phyloP scores from a whole-genome alignment of 2,329 filamentous ascomycete genomes.

The Graphilbum sp. region DNA sequence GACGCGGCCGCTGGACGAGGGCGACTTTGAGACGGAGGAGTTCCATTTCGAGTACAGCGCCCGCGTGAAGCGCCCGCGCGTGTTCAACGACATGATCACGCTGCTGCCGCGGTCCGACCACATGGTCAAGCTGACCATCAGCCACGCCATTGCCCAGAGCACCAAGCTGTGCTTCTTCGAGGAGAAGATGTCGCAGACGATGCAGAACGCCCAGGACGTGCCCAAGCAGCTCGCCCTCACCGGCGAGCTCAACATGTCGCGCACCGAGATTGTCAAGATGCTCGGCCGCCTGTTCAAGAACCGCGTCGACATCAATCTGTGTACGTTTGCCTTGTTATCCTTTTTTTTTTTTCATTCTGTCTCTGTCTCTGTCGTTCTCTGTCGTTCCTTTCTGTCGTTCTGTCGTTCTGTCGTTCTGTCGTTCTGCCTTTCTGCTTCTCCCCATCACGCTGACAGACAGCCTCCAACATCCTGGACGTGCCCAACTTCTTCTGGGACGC shows the following conservation, averaged over 20 bases:
- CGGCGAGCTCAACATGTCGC: constrained; percentile 77
- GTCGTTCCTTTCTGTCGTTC: no score
- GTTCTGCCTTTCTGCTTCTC: no score
- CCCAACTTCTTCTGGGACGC: constrained; percentile 98
- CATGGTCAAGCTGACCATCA: constrained; percentile 98
- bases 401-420: no score
- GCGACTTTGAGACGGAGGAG: constrained; percentile 92
- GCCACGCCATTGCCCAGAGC: constrained; percentile 91
- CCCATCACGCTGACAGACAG: constrained; percentile 26
- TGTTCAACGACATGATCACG: constrained; percentile 99
- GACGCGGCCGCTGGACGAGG: constrained; percentile 64
- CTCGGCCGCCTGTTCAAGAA: constrained; percentile 83
- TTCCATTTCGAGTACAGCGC: constrained; percentile 97
- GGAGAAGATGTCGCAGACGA: constrained; percentile 86
- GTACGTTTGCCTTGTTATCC: constrained; percentile 36
- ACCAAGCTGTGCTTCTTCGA: constrained; percentile 95
- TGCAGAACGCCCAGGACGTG: constrained; percentile 83
- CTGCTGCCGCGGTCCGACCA: constrained; percentile 78
- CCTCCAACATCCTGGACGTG: constrained; percentile 88
- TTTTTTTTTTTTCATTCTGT: no score
- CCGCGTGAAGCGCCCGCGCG: constrained; percentile 68
- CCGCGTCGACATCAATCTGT: constrained; percentile 91
- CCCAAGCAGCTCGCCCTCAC: constrained; percentile 79
- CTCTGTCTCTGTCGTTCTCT: no score
- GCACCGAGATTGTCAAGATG: constrained; percentile 83